Evolutionary conservation across 1,284 basidiomycete genomes (phyloP), one percentile per base, ranked within the genome.

Genomic region (Cryptococcus sp.): DNA sequence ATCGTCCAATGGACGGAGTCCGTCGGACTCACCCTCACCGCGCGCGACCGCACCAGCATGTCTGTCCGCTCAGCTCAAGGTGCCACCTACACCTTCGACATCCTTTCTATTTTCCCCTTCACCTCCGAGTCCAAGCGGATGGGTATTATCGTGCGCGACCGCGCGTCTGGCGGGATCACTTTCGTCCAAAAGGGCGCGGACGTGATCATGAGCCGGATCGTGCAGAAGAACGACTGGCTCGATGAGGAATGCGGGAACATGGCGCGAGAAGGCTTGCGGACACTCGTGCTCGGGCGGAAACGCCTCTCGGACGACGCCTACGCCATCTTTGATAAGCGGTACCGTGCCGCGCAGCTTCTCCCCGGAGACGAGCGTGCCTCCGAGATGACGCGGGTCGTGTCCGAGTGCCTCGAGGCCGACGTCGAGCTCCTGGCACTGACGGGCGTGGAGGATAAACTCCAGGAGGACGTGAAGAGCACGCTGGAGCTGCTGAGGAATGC

Each of bases 221-320:
- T 98, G 20, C 90, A 91, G 69, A 85, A 90, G 64, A 98, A 98
- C 71, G 96, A 98, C 78, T 98, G 96, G 96, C 82, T 99, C 1
- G 96, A 99, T 64, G 96, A 99, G 71, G 96, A 98, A 77, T 93
- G 89, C 15, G 94, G 88, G 12, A 98, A 99, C 71, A 98, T 98
- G 95, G 95, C 95, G 0, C 82, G 96, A 20, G 96, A 99, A 68
- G 96, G 96, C 0, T 76, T 99, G 50, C 83, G 96, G 5, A 98
- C 96, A 15, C 82, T 98, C 28, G 96, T 98, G 18, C 85, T 98
- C 69, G 96, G 87, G 4, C 81, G 90, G 37, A 93, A 92, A 71
- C 80, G 84, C 37, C 79, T 98, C 12, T 84, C 83, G 3, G 77
- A 83, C 11, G 85, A 87, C 50, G 78, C 83, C 2, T 98, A 90